Base-by-base conservation (phyloP, 2,329 filamentous ascomycete species). In the Cercospora nicotianae region DNA sequence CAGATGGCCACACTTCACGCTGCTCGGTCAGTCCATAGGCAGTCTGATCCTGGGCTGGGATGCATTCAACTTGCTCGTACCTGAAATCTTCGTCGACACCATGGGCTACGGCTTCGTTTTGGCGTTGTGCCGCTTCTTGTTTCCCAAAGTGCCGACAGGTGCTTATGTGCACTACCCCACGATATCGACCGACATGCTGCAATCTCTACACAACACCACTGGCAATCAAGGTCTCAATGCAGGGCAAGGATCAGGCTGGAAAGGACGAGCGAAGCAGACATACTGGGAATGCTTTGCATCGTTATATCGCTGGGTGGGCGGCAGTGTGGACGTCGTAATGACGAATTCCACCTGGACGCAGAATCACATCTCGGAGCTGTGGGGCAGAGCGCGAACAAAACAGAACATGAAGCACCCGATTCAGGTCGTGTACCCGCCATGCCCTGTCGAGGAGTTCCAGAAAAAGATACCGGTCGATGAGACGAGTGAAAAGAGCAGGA, bases 91-190 rank as follows among this genome's bases (percentile, higher is more conserved):
- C 78, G 85, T 99, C 74, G 95, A 99, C 77, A 99, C 95, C 1
- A 97, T 99, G 94, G 95, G 95, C 70, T 99, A 97, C 76, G 93
- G 94, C 28, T 99, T 98, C 77, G 87, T 91, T 0, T 86, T 97
- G 10, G 93, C 92, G 8, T 84, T 97, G 3, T 91, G 86, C 79
- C 95, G 93, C 77, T 86, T 91, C 70, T 84, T 98, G 26, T 98
- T 98, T 77, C 90, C 87, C 0, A 80, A 82, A 39, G 87, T 97
- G 1, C 92, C 94, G 0, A 97, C 93, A 0, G 93, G 88, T 57
- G 94, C 95, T 63, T 99, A 99, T 77, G 94, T 98, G 1, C 95
- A 99, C 81, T 99, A 98, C 78, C 95, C 95, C 0, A 98, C 94
- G 65, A 99, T 99, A 64, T 97, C 94, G 3, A 99, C 93, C 61